Conservation (phyloP, 2,329 filamentous ascomycete species). For the Gaeumannomyces sp. region DNA sequence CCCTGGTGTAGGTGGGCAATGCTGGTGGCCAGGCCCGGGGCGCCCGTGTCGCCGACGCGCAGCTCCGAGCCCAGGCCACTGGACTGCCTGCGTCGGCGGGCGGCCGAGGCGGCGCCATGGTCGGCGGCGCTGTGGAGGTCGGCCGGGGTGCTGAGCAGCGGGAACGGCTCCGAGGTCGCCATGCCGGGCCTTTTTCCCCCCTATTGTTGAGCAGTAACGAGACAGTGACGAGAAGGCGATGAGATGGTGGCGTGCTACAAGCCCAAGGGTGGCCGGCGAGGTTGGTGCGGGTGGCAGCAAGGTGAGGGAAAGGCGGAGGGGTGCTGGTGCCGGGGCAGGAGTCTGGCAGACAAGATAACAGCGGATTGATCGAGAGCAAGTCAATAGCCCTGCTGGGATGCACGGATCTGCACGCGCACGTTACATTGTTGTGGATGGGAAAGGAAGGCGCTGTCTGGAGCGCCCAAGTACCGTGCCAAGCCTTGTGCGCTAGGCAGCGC, state of each 20-base stretch:
- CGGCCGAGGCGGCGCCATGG: conserved; percentile 24
- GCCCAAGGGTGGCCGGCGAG: neutral
- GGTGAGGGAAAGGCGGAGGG: neutral
- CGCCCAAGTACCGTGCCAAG: too few species aligned
- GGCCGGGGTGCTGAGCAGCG: conserved; percentile 44
- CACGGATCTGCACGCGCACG: neutral
- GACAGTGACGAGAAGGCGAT: too few species aligned
- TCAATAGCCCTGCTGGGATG: neutral
- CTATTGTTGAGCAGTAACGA: neutral
- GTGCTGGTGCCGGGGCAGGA: too few species aligned
- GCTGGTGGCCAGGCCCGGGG: conserved; percentile 47
- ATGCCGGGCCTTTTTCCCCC: conserved; percentile 24
- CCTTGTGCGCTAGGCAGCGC: too few species aligned
- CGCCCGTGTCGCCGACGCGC: conserved; percentile 49
- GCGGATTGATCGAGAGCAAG: neutral
- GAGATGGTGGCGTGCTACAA: neutral
- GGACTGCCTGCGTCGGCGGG: conserved; percentile 48
- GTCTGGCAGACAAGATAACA: neutral
- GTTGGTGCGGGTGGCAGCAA: neutral
- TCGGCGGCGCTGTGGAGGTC: conserved; percentile 35
- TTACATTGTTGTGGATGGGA: neutral
- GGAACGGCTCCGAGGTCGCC: conserved; percentile 48
- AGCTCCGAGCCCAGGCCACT: conserved; percentile 48
- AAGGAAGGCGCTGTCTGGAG: neutral
- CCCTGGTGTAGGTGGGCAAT: conserved; percentile 34